Percentiles rank a stretch among this genome's conserved stretches.
Conservation (phyloP, 768 basidiomycete genomes). For the Tylopilus balloui region DNA sequence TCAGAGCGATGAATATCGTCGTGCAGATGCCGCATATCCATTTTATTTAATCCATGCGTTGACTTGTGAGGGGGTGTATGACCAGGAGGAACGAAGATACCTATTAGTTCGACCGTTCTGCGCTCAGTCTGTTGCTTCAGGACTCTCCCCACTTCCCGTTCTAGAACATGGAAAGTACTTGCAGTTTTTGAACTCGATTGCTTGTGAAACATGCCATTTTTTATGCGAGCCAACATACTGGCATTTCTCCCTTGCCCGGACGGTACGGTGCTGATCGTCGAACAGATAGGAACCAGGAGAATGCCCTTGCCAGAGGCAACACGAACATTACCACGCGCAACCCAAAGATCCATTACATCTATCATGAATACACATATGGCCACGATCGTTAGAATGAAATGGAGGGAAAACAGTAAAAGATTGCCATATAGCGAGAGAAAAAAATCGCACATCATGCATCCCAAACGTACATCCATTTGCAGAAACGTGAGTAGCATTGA, state of each 20-base stretch:
- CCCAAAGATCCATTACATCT: conserved; percentile 21
- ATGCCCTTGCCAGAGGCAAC: no score
- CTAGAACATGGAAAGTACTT: no score
- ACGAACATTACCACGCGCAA: background rate
- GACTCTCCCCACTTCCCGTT: no score
- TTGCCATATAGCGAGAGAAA: conserved; percentile 3
- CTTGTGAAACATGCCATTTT: no score
- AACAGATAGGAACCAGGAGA: no score
- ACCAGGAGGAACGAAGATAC: no score
- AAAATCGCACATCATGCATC: conserved; percentile 5
- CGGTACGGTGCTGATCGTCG: no score
- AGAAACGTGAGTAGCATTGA: conserved; percentile 7
- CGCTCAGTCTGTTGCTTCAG: no score
- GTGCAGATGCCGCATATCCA: conserved; percentile 11
- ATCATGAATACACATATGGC: conserved; percentile 16
- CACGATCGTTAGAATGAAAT: conserved; percentile 11
- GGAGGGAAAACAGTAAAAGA: conserved; percentile 4
- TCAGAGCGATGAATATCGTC: conserved; percentile 8
- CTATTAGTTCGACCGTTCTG: no score
- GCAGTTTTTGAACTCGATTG: no score
- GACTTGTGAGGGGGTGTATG: background rate
- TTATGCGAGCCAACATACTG: no score
- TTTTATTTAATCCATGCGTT: background rate
- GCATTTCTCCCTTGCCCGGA: no score
- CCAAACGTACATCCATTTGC: conserved; percentile 14